Evolutionary conservation across 495 filamentous ascomycete genomes (phyloP), one percentile per base, ranked within the genome.

Genomic region (Xylaria nigripes): DNA sequence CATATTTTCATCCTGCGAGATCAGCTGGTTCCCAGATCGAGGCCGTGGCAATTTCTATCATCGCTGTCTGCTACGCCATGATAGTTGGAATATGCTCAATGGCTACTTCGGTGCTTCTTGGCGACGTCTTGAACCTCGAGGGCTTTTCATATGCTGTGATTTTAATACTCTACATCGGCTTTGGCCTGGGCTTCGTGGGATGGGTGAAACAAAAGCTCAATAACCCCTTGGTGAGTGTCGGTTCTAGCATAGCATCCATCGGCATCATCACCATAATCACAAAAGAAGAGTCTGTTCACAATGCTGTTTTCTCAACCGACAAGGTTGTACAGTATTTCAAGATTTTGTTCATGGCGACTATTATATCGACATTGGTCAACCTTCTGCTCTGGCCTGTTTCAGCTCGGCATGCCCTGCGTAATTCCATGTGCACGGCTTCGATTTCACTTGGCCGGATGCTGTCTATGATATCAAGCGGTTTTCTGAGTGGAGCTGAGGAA

Each of bases 1-100:
- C 96, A 9, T 98, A 96, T 61, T 98, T 97, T 69, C 91, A 98
- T 68, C 92, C 93, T n/a, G 89, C 91, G 12, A 77, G 93, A 54
- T 85, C 89, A 18, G 82, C 85, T 42, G 93, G 93, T 4, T 90
- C 88, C 67, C 96, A 95, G 90, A 81, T 84, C 52, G 86, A 95
- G 65, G 92, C 92, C 6, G 82, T 86, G 23, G 65, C 95, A n/a
- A 86, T 91, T 56, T 90, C 91, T 3, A 67, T 87, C 47, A 72
- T 85, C 21, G 92, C 91, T 1, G 89, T 96, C 54, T 69, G 81
- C 41, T 98, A 96, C 66, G 87, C 89, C 15, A 82, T 85, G 42
- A 77, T 89, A 52, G 71, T 98, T 32, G 89, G 84, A 3, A 78
- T 96, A 48, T 79, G 85, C 34, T 94, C 89, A 60, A 97, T 97